phyloP scores from a whole-genome alignment of 805 yeast genomes.

The Hanseniaspora thailandica region DNA sequence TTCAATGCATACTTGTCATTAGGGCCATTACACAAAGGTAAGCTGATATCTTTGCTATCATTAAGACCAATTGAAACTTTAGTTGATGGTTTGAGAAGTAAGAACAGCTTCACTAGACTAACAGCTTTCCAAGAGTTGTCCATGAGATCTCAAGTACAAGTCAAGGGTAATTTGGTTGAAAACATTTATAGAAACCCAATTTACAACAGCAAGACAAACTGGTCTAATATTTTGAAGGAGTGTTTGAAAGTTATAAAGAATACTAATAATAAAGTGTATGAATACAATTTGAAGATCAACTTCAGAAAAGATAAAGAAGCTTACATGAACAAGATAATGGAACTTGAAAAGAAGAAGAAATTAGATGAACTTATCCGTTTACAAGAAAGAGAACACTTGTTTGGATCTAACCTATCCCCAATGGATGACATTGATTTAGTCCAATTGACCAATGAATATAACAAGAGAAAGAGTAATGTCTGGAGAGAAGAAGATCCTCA shows the following conservation, averaged over 20 bases:
- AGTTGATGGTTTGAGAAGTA: constrained; percentile 49
- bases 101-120: constrained; percentile 38
- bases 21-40: constrained; percentile 60
- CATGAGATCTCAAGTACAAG: constrained; percentile 34
- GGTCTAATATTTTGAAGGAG: constrained; percentile 52
- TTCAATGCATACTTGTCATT: constrained; percentile 56
- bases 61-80: constrained; percentile 55
- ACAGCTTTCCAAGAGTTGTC: constrained; percentile 72
- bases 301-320: constrained; percentile 9
- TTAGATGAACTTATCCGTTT: not conserved
- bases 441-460: constrained; percentile 5
- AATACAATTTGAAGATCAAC: constrained; percentile 19
- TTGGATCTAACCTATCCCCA: constrained; percentile 9
- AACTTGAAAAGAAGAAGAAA: constrained; percentile 3
- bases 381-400: constrained; percentile 13
- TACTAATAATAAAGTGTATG: constrained; percentile 32
- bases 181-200: constrained; percentile 37
- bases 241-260: constrained; percentile 45
- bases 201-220: constrained; percentile 40
- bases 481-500: not conserved
- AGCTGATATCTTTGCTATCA: constrained; percentile 43
- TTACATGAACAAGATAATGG: constrained; percentile 13
- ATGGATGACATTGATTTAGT: constrained; percentile 12
- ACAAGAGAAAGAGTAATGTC: not conserved
- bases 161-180: constrained; percentile 35